Conservation (phyloP, 2,329 filamentous ascomycete species). For the Chaetomium olivaceum region DNA sequence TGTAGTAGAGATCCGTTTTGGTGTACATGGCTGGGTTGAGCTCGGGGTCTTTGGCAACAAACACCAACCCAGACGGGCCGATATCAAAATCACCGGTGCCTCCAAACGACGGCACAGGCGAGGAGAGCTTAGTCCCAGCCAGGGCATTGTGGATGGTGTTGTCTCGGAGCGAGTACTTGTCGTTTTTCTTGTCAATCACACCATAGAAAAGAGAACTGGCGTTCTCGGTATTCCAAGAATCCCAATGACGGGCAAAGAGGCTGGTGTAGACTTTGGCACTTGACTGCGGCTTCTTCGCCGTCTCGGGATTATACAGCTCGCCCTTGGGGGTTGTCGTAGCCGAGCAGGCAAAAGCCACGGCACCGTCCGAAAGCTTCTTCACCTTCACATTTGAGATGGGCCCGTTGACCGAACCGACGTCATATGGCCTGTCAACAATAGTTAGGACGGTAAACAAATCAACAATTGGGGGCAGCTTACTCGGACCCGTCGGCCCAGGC, state of each 20-base stretch:
- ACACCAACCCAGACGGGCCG: constrained; percentile 63
- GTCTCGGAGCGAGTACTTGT: constrained; percentile 45
- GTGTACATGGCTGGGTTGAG: constrained; percentile 73
- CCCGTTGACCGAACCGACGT: constrained; percentile 53
- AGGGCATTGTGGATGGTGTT: constrained; percentile 62
- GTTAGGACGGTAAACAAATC: not conserved
- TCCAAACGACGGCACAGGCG: constrained; percentile 76
- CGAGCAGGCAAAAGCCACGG: constrained; percentile 58
- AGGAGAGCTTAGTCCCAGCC: constrained; percentile 59
- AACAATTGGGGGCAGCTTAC: constrained; percentile 38
- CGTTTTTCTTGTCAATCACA: constrained; percentile 51
- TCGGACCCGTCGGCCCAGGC: constrained; percentile 42
- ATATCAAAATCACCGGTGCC: constrained; percentile 80
- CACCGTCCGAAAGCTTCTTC: constrained; percentile 51
- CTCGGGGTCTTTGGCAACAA: constrained; percentile 73
- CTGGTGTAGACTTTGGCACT: constrained; percentile 71
- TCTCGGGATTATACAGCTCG: constrained; percentile 65
- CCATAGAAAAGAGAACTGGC: constrained; percentile 74
- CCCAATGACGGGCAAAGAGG: constrained; percentile 82
- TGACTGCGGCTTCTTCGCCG: constrained; percentile 59
- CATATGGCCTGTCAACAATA: constrained; percentile 41
- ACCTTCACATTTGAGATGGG: constrained; percentile 60
- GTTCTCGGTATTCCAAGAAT: constrained; percentile 69
- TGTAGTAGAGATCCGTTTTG: constrained; percentile 78
- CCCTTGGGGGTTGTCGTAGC: constrained; percentile 69